Base-by-base conservation (phyloP, 202 grass and related monocot genomes). In the Panicum virgatum region DNA sequence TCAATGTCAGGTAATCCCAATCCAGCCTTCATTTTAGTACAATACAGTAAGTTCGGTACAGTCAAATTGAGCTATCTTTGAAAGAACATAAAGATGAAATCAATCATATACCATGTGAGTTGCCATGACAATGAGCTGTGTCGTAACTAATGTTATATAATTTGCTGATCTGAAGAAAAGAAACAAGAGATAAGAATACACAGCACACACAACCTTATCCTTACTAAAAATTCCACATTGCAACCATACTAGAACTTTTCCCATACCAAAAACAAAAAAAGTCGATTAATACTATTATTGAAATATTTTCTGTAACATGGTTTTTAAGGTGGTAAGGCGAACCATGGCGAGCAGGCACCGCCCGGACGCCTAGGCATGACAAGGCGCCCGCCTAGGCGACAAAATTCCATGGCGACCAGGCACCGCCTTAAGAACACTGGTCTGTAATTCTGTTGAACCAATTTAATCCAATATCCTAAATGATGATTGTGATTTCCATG, bases 1-100 rank as follows among this genome's bases (percentile, higher is more conserved):
- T 98, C 96, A 25, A 87, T 81, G 88, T 98, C 96, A 88, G 89
- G 81, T 85, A 96, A 86, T 58, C 96, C 96, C 78, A 98, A 82
- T 83, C 91, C 96, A 90, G 89, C 90, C 96, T 98, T 66, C 83
- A 91, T 76, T 90, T 64, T 56, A 72, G 45, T 51, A 75, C 46
- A 58, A 88, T 43, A 78, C 3, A 76, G 53, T 16, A 54, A 85
- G 80, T 88, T 71, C 85, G 82, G 16, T 12, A 74, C 69, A 67
- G 68, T 62, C 13, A 50, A 69, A 62, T 77, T 81, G 12, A 56
- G 5, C 61, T 79, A 51, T 58, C 68, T 68, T 40, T 76, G 20
- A 83, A 66, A 29, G 36, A 66, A 69, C 53, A 83, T 67, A n/a
- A 88, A 87, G 77, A 80, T 57, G 7, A 73, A 67, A 79, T 11